phyloP scores from a whole-genome alignment of 345 rosid genomes.

The Angophora floribunda region DNA sequence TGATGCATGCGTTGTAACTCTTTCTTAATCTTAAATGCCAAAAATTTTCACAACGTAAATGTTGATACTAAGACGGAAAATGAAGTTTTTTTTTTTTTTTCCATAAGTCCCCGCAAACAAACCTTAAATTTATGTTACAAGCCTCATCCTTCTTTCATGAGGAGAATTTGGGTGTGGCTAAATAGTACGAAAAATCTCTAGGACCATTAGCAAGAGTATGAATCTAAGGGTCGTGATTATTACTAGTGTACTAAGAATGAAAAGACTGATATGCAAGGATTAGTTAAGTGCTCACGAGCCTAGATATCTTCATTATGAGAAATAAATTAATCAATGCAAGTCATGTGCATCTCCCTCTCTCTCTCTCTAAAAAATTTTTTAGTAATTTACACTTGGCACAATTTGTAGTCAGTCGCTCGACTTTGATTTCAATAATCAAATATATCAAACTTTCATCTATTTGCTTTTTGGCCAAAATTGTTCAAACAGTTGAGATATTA shows the following conservation, averaged over 20 bases:
- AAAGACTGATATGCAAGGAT: neutral
- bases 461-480: neutral
- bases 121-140: neutral
- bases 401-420: accelerated
- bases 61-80: neutral
- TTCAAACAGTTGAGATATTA: neutral
- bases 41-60: neutral
- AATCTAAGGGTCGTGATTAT: neutral
- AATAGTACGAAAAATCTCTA: neutral
- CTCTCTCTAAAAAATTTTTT: neutral
- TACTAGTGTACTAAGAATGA: neutral
- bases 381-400: neutral
- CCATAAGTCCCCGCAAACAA: neutral
- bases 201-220: neutral
- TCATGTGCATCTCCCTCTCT: neutral
- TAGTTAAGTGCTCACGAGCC: neutral
- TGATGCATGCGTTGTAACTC: neutral
- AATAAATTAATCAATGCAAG: neutral
- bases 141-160: neutral
- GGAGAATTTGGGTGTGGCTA: neutral
- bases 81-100: neutral
- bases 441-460: neutral
- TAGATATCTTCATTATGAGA: neutral
- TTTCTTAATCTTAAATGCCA: neutral
- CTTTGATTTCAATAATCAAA: neutral